Conservation (phyloP, 2,329 filamentous ascomycete genomes). For the Sphaerulina musiva region DNA sequence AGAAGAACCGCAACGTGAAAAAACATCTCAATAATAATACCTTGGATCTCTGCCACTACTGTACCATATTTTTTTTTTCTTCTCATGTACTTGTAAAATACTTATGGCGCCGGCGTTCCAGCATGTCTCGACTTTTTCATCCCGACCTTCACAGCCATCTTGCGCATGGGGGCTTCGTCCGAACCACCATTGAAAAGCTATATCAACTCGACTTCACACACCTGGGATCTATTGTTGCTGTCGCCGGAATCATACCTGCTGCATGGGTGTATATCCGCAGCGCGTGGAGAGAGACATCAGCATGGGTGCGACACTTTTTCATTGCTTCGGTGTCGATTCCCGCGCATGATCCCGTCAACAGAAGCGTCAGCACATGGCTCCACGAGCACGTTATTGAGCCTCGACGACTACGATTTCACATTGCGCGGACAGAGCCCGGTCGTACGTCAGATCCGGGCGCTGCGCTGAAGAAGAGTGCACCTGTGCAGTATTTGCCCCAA, state of each 20-base stretch:
- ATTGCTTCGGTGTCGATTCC: slow-evolving; percentile 24
- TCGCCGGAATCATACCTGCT: slow-evolving; percentile 20
- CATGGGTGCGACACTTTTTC: slow-evolving; percentile 23
- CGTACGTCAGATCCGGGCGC: slow-evolving; percentile 20
- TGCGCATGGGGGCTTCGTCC: slow-evolving; percentile 13
- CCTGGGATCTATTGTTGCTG: slow-evolving; percentile 22
- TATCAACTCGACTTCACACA: slow-evolving; percentile 23
- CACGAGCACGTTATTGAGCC: slow-evolving; percentile 23
- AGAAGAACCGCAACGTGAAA: slow-evolving; percentile 2
- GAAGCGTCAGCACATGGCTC: slow-evolving; percentile 24
- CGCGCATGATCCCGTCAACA: slow-evolving; percentile 21
- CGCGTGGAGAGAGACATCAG: slow-evolving; percentile 19
- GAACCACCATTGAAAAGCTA: slow-evolving; percentile 13
- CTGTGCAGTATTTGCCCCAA: slow-evolving; percentile 23
- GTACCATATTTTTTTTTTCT: background rate
- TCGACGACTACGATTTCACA: slow-evolving; percentile 20
- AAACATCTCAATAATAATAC: slow-evolving; percentile 1
- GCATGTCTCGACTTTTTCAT: slow-evolving; percentile 18
- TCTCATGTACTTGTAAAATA: slow-evolving; percentile 4
- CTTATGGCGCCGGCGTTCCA: slow-evolving; percentile 7
- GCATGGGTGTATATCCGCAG: slow-evolving; percentile 16
- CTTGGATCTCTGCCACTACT: background rate
- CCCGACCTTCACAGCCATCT: slow-evolving; percentile 14
- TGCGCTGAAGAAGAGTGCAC: slow-evolving; percentile 20
- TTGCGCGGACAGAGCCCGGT: slow-evolving; percentile 21